phyloP scores from a whole-genome alignment of 768 basidiomycete species.

The Hygrocybe coccinea region DNA sequence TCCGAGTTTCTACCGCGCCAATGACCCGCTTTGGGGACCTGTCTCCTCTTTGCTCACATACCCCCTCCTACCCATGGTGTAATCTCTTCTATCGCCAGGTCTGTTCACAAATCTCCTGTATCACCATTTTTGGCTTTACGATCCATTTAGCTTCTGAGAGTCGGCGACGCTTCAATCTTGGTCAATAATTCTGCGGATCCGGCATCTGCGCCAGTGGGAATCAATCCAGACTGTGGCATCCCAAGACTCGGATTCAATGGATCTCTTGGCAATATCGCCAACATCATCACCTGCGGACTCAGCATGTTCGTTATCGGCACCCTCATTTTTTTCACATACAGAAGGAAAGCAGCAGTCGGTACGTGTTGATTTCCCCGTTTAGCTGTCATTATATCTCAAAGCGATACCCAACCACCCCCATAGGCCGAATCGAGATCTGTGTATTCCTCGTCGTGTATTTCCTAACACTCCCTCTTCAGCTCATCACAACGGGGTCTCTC shows the following conservation, averaged over 20 bases:
- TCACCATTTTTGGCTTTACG: background rate
- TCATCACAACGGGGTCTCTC: conserved; percentile 75
- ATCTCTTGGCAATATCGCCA: conserved; percentile 78
- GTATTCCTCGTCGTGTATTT: conserved; percentile 62
- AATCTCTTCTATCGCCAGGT: conserved; percentile 93
- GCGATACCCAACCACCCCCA: conserved; percentile 2
- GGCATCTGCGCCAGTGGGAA: conserved; percentile 66
- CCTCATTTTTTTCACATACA: conserved; percentile 54
- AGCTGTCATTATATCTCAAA: background rate
- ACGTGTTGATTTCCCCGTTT: conserved; percentile 24
- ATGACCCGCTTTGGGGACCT: conserved; percentile 74
- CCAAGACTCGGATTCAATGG: conserved; percentile 49
- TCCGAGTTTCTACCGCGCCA: background rate
- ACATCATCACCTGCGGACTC: conserved; percentile 76
- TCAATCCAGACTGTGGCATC: conserved; percentile 80
- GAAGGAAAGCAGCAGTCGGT: conserved; percentile 87
- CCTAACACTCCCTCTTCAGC: conserved; percentile 70
- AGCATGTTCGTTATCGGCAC: conserved; percentile 56
- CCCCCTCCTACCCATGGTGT: conserved; percentile 86
- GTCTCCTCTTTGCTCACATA: conserved; percentile 55
- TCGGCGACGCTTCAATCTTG: conserved; percentile 27
- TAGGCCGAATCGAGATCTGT: conserved; percentile 69
- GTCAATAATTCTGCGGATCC: conserved; percentile 42
- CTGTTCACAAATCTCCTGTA: conserved; percentile 17
- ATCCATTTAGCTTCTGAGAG: conserved; percentile 41